Evolutionary conservation across 768 basidiomycete species (phyloP), one percentile per base, ranked within the genome.

Genomic region (Amanita brunnescens): DNA sequence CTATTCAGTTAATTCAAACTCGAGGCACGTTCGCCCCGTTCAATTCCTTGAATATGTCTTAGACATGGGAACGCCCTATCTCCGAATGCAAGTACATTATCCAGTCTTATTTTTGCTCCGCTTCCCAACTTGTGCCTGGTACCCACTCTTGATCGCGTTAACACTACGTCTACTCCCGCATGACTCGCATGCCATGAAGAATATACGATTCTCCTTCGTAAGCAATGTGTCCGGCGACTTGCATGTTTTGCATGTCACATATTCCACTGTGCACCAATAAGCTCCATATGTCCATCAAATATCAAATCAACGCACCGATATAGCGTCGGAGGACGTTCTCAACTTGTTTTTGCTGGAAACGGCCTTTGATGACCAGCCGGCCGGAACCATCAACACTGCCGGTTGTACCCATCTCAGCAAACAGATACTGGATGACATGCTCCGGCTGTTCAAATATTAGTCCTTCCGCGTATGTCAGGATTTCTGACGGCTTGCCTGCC

Each of bases 211-310:
- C 72, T 98, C 94, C 70, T 98, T 99, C 24, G 87, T 85, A 33
- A 99, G 80, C 16, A 96, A 80, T 2, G 96, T 99, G 67, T 99
- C 96, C 40, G 91, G 91, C 1, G 95, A 97, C 72, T 97, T 99
- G 79, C 96, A 99, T 35, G 94, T 98, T 70, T 96, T 95, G 81
- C 96, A 99, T 34, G 94, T 94, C 54, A 97, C 95, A 69, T 97
- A 98, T 72, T 97, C 94, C 55, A 95, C 94, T 95, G 58, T 46
- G 20, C 34, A 32, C 18, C 38, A 29, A 29, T 21, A 20, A 18
- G 50, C 33, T 6, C 14, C 30, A 2, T 21, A 44, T 2, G 16
- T 8, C 29, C n/a, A 9, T 26, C 16, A 38, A 47, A 6, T 10
- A 3, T 34, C 20, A n/a, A 9, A 34, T 30, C 49, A 40, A 73